Evolutionary conservation across 805 yeast species (phyloP), one percentile per base, ranked within the genome.

Genomic region (Priceomyces melissophilus): DNA sequence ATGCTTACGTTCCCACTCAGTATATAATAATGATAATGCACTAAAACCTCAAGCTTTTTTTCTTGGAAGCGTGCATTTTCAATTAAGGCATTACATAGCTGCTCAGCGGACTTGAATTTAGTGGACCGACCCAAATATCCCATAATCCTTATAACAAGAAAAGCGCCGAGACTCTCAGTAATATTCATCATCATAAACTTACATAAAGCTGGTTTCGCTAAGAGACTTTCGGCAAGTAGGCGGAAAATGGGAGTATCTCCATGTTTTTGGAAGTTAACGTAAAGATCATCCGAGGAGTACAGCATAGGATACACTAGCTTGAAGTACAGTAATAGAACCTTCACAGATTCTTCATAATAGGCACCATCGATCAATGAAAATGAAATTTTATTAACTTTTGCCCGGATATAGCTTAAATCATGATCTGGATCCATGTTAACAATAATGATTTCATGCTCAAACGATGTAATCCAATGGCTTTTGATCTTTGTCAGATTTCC

Each of bases 311-410:
- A 28, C 10, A 35, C 31, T 9, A 37, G 17, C n/a, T 39, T 37
- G 27, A 49, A 40, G 23, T 26, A 44, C 4, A 7, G 11, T 15
- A 38, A 15, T 11, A 49, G n/a, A 28, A 42, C 16, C 2, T n/a
- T 8, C 4, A 13, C 10, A 6, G 46, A 35, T 10, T 38, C 38
- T 1, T 45, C 45, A 39, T 37, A 35, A 4, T 20, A 12, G 2
- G 40, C 16, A 3, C 41, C 30, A 28, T 58, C 64, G 9, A 52
- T 39, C n/a, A 63, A 47, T 30, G 57, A 28, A 35, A 57, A 68
- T n/a, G 53, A 39, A 8, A 67, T 55, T 43, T 68, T 62, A 34
- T 59, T 68, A 16, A 61, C 53, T 46, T 71, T 73, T 3, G 34
- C 17, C 15, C 51, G 45, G 46, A 57, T 38, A 38, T 53, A 39